Evolutionary conservation across 176 grass and related monocot genomes (phyloP).

Genomic region (Tillandsia fasciculata): DNA sequence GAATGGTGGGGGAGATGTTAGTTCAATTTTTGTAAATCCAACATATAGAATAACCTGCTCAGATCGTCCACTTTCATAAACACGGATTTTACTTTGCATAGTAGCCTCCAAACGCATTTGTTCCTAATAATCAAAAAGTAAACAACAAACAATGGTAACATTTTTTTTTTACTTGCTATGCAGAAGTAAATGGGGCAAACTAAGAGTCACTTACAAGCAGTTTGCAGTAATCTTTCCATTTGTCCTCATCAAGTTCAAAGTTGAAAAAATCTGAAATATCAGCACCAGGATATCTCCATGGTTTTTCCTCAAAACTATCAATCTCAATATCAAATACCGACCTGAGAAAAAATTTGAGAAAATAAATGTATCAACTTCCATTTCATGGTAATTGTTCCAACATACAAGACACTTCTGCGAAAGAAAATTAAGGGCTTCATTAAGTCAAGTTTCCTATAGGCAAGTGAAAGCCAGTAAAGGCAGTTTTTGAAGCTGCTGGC

Average conservation of each 20-base stretch:
- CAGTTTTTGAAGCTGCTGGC: too few relatives aligned
- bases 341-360: constrained; percentile 36
- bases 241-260: constrained; percentile 81
- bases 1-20: not conserved
- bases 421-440: too few relatives aligned
- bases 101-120: constrained; percentile 86
- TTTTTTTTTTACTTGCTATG: constrained; percentile 4
- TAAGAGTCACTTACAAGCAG: constrained; percentile 48
- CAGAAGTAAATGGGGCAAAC: not conserved
- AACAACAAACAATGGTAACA: not conserved
- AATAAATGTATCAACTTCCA: not conserved
- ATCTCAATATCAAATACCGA: constrained; percentile 79
- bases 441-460: too few relatives aligned
- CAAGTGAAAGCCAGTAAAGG: too few relatives aligned
- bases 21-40: not conserved
- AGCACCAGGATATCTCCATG: constrained; percentile 85
- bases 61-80: constrained; percentile 93
- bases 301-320: constrained; percentile 94
- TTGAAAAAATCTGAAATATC: constrained; percentile 91
- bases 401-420: not conserved
- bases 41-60: constrained; percentile 42
- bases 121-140: constrained; percentile 43
- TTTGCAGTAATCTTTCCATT: constrained; percentile 97
- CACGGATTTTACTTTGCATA: constrained; percentile 99
- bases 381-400: not conserved